Base-by-base conservation (phyloP, 352 stramenopile genomes). In the Pythium dissotocum region DNA sequence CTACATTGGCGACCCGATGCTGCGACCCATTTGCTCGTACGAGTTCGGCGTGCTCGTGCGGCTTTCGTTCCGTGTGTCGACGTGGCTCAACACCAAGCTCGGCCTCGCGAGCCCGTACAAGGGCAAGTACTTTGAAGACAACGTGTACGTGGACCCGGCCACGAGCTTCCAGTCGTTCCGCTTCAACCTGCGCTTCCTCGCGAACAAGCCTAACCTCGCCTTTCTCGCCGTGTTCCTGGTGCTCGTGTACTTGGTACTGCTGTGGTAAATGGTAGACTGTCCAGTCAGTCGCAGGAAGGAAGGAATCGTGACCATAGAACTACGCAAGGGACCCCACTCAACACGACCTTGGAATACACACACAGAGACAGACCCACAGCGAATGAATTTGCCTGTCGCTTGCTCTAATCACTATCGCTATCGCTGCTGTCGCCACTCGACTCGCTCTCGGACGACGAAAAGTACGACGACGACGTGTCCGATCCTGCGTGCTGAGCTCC, bases 181-280 rank as follows among this genome's bases (percentile, higher is more conserved):
- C 30, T 91, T 94, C 74, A 93, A 96, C 73, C 79, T 96, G 56
- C 88, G 88, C 68, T 96, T 94, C 70, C 77, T 96, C 46, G 88
- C 88, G 33, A 93, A 82, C 77, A 94, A 91, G 64, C 73, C 86
- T n/a, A 96, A 96, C 75, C 79, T 96, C 42, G 76, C 73, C 46
- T 91, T 85, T 48, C 75, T 96, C 14, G 58, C 66, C 6, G 71
- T 63, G 24, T 80, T 93, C 12, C 33, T 93, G 18, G 61, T 88
- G 26, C 55, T 93, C 44, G 51, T 93, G 10, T 94, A 94, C 63
- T 66, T 83, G 64, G 63, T 94, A 18, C 82, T 89, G 68, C 71
- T 91, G 38, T 92, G 76, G 81, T 94, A 35, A 54, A 24, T 24
- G 21, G 21, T 24, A 24, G 21, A 24, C 21, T 24, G 21, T 24